Base-by-base conservation (phyloP, 1,139 yeast genomes). In the Yamadazyma spencermartinsiae region DNA sequence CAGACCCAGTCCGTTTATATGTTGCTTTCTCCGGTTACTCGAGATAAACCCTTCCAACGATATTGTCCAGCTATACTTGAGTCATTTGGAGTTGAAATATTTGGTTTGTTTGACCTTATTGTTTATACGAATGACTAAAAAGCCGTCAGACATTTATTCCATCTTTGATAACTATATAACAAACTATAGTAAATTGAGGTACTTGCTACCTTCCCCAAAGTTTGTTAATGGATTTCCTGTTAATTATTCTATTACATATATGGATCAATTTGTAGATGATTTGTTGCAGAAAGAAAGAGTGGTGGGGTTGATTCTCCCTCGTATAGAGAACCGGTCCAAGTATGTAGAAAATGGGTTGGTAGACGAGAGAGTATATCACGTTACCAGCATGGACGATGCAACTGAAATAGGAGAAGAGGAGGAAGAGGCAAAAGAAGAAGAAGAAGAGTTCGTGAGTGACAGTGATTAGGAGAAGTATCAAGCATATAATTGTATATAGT, bases 261-360 rank as follows among this genome's bases (percentile, higher is more conserved):
- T 85, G 63, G 94, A 86, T 53, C 82, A 76, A 50, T 76, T 78
- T 60, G 65, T 75, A 0, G 90, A 86, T 48, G 59, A 56, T 8
- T 55, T 85, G 37, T 55, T 84, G 26, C 60, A 50, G 1, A 59
- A 68, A 16, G 74, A 72, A 33, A 61, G 86, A 37, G 79, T 77
- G 12, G 68, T 79, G 29, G 89, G 79, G 44, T 57, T 84, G 36
- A 70, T 80, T 1, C 54, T 85, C 33, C 94, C 94, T 0, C 58
- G 86, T 37, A 46, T 86, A 41, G 56, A 58, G 7, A 60, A 62
- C 1, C 53, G 82, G 36, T 52, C 53, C 19, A 54, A 50, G 3
- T 52, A 74, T 35, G 74, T 72, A 28, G 74, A 71, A 20, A 58
- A 58, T 17, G 76, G 71, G 0, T 35, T 61, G 31, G 48, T 74